A percentile compares a stretch with the other conserved stretches of the same genome.
Evolutionary conservation across 1,284 basidiomycete species (phyloP).

Genomic region (Rhodotorula sp.): DNA sequence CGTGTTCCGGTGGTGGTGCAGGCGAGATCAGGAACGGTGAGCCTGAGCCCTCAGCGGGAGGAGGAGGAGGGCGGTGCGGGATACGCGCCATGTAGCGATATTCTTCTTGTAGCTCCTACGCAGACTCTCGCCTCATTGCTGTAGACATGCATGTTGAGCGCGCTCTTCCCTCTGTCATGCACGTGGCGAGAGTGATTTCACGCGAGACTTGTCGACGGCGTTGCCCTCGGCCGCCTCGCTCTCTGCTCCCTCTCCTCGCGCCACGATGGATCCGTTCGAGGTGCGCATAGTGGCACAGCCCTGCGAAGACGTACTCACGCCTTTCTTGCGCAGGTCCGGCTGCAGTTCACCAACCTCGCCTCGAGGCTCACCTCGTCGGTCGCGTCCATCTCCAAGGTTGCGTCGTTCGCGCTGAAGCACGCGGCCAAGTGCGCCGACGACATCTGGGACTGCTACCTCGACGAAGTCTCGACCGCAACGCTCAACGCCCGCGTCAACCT

Average conservation of each 20-base stretch:
- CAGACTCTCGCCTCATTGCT: no score
- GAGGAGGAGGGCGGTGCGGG: not conserved
- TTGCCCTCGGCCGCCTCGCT: not conserved
- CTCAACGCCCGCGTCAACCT: constrained; percentile 88
- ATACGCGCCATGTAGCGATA: no score
- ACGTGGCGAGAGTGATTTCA: not conserved
- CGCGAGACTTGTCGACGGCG: not conserved
- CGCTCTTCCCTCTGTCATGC: no score
- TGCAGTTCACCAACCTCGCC: constrained; percentile 48
- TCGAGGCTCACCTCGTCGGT: constrained; percentile 59
- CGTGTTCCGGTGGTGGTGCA: constrained; percentile 4
- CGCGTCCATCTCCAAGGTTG: constrained; percentile 85
- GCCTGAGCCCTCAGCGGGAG: no score
- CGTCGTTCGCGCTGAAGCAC: constrained; percentile 81
- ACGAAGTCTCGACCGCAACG: constrained; percentile 82
- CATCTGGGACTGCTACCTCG: constrained; percentile 89
- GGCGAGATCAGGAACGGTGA: not conserved
- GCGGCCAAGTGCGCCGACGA: constrained; percentile 81
- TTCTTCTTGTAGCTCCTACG: no score
- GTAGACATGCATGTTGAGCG: no score
- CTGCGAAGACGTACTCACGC: not conserved
- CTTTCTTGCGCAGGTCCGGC: constrained; percentile 43
- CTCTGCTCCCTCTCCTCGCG: not conserved
- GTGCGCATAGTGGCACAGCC: constrained; percentile 6
- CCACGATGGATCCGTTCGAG: constrained; percentile 47